Conservation (phyloP, 176 grass and related monocot genomes). For the Guadua angustifolia region DNA sequence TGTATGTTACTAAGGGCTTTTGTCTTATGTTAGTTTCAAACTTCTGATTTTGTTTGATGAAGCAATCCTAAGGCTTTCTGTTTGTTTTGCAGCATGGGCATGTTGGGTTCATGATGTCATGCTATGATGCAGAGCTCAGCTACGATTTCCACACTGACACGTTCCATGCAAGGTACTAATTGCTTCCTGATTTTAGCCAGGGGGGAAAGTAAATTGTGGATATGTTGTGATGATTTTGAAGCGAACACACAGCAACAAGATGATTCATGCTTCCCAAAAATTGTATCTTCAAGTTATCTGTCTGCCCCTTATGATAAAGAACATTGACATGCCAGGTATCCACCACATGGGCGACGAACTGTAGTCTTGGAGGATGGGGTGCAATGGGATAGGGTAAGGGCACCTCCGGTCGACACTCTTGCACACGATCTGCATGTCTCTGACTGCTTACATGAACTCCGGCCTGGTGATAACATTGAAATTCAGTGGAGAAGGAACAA, state of each 20-base stretch:
- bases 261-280: background rate
- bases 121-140: slow-evolving; percentile 94
- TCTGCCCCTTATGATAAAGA: background rate
- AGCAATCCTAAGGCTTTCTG: slow-evolving; percentile 20
- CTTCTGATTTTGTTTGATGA: slow-evolving; percentile 16
- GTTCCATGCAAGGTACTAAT: slow-evolving; percentile 79
- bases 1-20: background rate
- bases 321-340: slow-evolving; percentile 61
- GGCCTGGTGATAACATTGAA: slow-evolving; percentile 79
- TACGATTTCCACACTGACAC: slow-evolving; percentile 69
- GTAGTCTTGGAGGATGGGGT: slow-evolving; percentile 75
- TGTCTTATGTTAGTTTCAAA: slow-evolving; percentile 31
- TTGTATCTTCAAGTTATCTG: slow-evolving; percentile 9
- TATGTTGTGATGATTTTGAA: background rate
- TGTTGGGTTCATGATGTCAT: slow-evolving; percentile 99
- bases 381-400: slow-evolving; percentile 83
- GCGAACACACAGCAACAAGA: background rate
- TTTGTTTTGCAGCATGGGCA: slow-evolving; percentile 88
- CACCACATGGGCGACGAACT: slow-evolving; percentile 73
- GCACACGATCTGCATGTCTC: slow-evolving; percentile 84
- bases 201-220: background rate
- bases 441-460: slow-evolving; percentile 74
- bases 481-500: slow-evolving; percentile 99
- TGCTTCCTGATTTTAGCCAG: background rate
- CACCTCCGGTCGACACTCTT: slow-evolving; percentile 58